Conservation (phyloP, 371 early-diverging fungal species). For the Mortierella sp. region DNA sequence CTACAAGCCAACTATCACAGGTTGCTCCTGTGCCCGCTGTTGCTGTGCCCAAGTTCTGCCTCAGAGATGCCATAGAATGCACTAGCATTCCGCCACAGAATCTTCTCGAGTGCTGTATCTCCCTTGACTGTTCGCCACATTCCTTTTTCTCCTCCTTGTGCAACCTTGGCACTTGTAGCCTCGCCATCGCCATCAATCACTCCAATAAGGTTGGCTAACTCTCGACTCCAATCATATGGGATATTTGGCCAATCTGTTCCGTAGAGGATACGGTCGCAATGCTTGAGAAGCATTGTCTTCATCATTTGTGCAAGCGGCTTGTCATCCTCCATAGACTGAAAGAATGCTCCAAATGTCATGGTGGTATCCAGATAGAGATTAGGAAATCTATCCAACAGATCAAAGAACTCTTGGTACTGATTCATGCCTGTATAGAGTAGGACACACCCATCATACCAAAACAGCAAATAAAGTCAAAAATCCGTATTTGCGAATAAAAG, state of each 20-base stretch:
- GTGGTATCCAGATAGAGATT: slow-evolving; percentile 60
- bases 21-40: neutral
- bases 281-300: slow-evolving; percentile 31
- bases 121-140: slow-evolving; percentile 12
- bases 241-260: slow-evolving; percentile 60
- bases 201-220: slow-evolving; percentile 47
- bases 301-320: slow-evolving; percentile 25
- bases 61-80: slow-evolving; percentile 46
- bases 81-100: slow-evolving; percentile 51
- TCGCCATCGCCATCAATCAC: slow-evolving; percentile 41
- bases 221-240: slow-evolving; percentile 56
- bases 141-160: neutral
- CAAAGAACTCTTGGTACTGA: slow-evolving; percentile 56
- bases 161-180: neutral
- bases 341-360: slow-evolving; percentile 43
- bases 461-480: neutral
- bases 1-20: neutral
- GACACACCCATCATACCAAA: neutral
- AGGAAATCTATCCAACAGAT: slow-evolving; percentile 44
- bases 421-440: slow-evolving; percentile 29
- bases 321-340: slow-evolving; percentile 30
- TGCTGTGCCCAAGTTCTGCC: slow-evolving; percentile 21
- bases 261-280: slow-evolving; percentile 52
- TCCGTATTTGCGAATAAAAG: neutral
- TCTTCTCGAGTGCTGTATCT: slow-evolving; percentile 36